A percentile compares a stretch with the other conserved stretches of the same genome.
Evolutionary conservation across 139 green algal species (phyloP).

Genomic region (Nannochloris sp.): DNA sequence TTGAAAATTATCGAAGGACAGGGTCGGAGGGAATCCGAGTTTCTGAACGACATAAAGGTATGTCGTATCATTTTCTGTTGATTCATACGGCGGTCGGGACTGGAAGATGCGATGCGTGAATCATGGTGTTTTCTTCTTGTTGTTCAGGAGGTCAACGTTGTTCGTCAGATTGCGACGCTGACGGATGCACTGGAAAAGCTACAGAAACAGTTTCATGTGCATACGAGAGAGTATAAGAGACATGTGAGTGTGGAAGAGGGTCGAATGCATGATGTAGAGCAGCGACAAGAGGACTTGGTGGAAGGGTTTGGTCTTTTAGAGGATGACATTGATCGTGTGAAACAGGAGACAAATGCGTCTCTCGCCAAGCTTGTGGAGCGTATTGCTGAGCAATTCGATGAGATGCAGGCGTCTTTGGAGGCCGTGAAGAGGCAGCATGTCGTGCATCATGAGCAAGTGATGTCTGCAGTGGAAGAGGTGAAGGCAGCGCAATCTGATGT

Average conservation of each 20-base stretch:
- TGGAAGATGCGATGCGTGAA: neutral
- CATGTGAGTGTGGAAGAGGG: constrained; percentile 6
- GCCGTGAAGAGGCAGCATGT: constrained; percentile 8
- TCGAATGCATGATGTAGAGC: constrained; percentile 23
- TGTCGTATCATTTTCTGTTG: neutral
- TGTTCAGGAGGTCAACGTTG: constrained; percentile 23
- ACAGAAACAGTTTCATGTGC: constrained; percentile 6
- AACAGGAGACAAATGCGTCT: constrained; percentile 6
- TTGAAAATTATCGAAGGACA: constrained; percentile 14
- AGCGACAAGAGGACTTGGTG: constrained; percentile 10
- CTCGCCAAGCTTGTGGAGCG: constrained; percentile 9
- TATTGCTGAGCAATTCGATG: constrained; percentile 37
- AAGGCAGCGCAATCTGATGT: neutral
- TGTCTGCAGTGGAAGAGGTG: neutral
- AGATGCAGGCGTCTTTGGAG: constrained; percentile 20
- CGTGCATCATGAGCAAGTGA: neutral
- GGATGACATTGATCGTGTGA: neutral
- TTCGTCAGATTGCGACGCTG: constrained; percentile 2
- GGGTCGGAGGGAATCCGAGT: constrained; percentile 14
- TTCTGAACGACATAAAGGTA: constrained; percentile 7
- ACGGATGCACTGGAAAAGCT: constrained; percentile 13
- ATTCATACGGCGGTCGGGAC: too few relatives aligned
- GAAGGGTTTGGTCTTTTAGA: neutral
- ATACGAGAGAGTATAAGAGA: constrained; percentile 18
- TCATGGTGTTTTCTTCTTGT: neutral